These are phyloP conservation scores for Kluyveromyces starmeri DNA, from an alignment of 805 yeast genomes.

Conservation along the genomic window DNA sequence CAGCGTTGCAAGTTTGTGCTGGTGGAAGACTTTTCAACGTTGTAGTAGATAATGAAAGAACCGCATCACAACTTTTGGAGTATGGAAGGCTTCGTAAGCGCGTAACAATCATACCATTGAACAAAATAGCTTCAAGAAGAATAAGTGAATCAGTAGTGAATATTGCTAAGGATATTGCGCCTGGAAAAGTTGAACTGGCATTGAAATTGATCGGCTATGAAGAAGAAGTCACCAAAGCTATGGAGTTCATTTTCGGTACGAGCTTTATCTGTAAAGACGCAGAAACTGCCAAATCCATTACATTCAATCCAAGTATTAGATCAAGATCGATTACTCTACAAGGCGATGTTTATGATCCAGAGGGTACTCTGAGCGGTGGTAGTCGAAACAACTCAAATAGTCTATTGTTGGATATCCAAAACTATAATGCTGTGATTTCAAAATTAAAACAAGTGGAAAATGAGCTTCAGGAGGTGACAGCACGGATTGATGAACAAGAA, in stretches of 20 bases:
- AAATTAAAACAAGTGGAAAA: conserved; percentile 34
- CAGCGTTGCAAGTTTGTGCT: conserved; percentile 88
- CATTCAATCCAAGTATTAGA: conserved; percentile 74
- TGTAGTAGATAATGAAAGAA: conserved; percentile 78
- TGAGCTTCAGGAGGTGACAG: conserved; percentile 34
- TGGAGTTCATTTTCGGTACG: conserved; percentile 85
- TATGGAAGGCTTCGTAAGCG: conserved; percentile 69
- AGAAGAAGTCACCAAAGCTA: conserved; percentile 61
- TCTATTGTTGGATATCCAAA: conserved; percentile 55
- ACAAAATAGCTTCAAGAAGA: conserved; percentile 61
- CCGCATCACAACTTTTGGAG: conserved; percentile 77
- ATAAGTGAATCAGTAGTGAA: conserved; percentile 44
- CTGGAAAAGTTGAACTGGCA: conserved; percentile 85
- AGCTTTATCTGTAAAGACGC: conserved; percentile 86
- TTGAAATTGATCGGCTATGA: conserved; percentile 71
- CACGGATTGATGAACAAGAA: conserved; percentile 36
- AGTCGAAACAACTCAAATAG: conserved; percentile 55
- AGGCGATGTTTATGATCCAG: conserved; percentile 94
- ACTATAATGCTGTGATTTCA: conserved; percentile 40
- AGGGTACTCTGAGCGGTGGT: conserved; percentile 95
- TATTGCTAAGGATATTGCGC: conserved; percentile 68
- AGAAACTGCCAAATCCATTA: conserved; percentile 78
- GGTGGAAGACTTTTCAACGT: conserved; percentile 87
- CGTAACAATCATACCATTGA: conserved; percentile 87
- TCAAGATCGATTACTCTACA: conserved; percentile 80